Conservation (phyloP, 2,329 filamentous ascomycete genomes). For the Ascocoryne sarcoides region DNA sequence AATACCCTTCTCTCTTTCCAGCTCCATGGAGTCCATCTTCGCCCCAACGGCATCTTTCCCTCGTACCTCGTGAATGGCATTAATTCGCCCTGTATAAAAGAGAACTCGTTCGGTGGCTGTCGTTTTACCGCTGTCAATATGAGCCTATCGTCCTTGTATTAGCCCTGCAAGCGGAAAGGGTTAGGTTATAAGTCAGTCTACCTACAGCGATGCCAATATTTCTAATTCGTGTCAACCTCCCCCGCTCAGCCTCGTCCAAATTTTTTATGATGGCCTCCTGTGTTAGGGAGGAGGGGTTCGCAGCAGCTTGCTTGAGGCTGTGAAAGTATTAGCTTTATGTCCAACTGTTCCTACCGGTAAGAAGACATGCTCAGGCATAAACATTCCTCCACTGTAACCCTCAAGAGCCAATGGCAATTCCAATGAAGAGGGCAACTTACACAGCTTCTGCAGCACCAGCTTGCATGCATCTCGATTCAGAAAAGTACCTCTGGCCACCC, state of each 20-base stretch:
- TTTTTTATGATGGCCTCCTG: conserved; percentile 24
- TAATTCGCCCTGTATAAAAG: conserved; percentile 96
- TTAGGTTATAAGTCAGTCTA: conserved; percentile 10
- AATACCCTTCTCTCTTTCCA: conserved; percentile 97
- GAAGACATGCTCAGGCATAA: no score
- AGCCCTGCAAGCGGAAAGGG: not conserved
- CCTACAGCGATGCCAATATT: conserved; percentile 96
- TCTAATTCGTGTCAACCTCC: conserved; percentile 70
- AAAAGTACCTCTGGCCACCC: conserved; percentile 24
- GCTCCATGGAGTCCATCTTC: conserved; percentile 99
- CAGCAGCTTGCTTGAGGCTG: conserved; percentile 24
- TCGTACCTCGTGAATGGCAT: conserved; percentile 92
- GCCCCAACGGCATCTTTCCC: conserved; percentile 91
- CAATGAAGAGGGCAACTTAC: conserved; percentile 15
- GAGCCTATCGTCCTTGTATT: conserved; percentile 50
- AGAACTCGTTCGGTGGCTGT: conserved; percentile 93
- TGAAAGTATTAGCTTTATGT: not conserved
- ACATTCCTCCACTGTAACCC: no score
- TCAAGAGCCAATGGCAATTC: not conserved
- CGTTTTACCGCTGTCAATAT: conserved; percentile 98
- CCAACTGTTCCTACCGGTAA: not conserved
- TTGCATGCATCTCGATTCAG: conserved; percentile 18
- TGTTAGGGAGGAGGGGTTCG: conserved; percentile 19
- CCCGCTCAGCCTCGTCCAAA: conserved; percentile 57
- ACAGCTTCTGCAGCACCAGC: conserved; percentile 25